Evolutionary conservation across 2,329 filamentous ascomycete genomes (phyloP), one percentile per base, ranked within the genome.

Genomic region (Trichoderma asperellum): DNA sequence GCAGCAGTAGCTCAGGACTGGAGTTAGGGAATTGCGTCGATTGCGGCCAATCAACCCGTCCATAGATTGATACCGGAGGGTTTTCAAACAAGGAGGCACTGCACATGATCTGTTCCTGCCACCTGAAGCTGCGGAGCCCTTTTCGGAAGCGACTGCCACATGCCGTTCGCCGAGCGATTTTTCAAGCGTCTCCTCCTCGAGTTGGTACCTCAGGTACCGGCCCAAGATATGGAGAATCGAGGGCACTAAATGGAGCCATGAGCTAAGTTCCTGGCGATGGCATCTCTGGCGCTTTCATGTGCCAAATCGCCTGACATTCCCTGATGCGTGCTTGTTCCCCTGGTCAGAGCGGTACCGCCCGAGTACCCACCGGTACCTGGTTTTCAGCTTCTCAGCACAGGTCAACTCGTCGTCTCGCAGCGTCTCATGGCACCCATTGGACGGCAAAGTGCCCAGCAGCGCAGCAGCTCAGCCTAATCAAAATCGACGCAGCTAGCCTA

Each of bases 361-460:
- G n/a, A 37, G 55, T 58, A 58, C 32, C 55, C n/a, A 37, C 32
- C 4, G n/a, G 55, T 35, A 58, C 34, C 55, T 21, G 55, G 34
- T 24, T 14, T 58, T 57, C 53, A 57, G 62, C 62, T 66, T 66
- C 11, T 18, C 27, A 24, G 24, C 55, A 58, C 18, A 18, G 14
- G 16, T 29, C 32, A 12, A 37, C 53, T 35, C 29, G 27, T 10
- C 32, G 10, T 55, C 7, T 58, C 37, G 24, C 37, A 43, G 6
- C n/a, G 47, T 18, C 55, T 12, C 40, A n/a, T 43, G 40, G 40
- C 40, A 21, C 18, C 21, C 14, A 67, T 67, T 59, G 64, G 64
- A 52, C 40, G 29, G 37, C 40, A 35, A 67, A 59, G 64, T 58
- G 40, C 55, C 64, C 64, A 52, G 53, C 64, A 40, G 53, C 40